Percentiles rank a stretch among this genome's conserved stretches.
Evolutionary conservation across 1,284 basidiomycete genomes (phyloP).

Genomic region (Ganoderma resinaceum): DNA sequence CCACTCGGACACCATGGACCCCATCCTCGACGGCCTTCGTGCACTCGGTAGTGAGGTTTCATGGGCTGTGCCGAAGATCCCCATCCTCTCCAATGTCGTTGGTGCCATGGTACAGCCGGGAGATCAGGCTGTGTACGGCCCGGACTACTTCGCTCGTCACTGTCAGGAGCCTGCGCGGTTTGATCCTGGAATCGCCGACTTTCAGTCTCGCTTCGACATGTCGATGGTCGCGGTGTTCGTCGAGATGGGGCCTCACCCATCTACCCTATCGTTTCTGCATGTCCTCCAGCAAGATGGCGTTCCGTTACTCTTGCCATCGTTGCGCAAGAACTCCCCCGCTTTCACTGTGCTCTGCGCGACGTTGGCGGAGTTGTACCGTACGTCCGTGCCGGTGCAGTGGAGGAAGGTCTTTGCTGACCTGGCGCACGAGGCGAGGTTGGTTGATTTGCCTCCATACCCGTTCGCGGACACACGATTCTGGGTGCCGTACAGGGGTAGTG

Average conservation of each 20-base stretch:
- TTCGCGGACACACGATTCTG: slow-evolving; percentile 64
- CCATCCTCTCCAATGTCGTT: slow-evolving; percentile 64
- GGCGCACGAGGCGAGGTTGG: slow-evolving; percentile 43
- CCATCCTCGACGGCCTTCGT: slow-evolving; percentile 56
- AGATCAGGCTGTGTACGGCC: slow-evolving; percentile 53
- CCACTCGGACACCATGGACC: slow-evolving; percentile 68
- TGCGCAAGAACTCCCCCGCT: slow-evolving; percentile 52
- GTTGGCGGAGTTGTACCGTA: slow-evolving; percentile 57
- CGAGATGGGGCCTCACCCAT: slow-evolving; percentile 70
- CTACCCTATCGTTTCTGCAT: slow-evolving; percentile 60
- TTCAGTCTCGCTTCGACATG: slow-evolving; percentile 42
- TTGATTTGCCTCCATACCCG: slow-evolving; percentile 67
- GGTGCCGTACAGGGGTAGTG: slow-evolving; percentile 55
- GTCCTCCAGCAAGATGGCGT: slow-evolving; percentile 16
- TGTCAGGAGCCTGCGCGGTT: slow-evolving; percentile 69
- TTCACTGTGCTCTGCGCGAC: slow-evolving; percentile 53
- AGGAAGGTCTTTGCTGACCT: slow-evolving; percentile 58
- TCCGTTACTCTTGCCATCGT: slow-evolving; percentile 53
- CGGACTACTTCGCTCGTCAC: slow-evolving; percentile 64
- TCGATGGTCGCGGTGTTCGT: slow-evolving; percentile 56
- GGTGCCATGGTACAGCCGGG: slow-evolving; percentile 61
- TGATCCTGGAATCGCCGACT: slow-evolving; percentile 51
- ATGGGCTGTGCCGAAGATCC: slow-evolving; percentile 56
- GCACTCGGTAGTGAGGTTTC: slow-evolving; percentile 45
- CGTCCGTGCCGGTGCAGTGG: slow-evolving; percentile 55